Conservation (phyloP, 2,329 filamentous ascomycete genomes). For the Ceratocystis lukuohia region DNA sequence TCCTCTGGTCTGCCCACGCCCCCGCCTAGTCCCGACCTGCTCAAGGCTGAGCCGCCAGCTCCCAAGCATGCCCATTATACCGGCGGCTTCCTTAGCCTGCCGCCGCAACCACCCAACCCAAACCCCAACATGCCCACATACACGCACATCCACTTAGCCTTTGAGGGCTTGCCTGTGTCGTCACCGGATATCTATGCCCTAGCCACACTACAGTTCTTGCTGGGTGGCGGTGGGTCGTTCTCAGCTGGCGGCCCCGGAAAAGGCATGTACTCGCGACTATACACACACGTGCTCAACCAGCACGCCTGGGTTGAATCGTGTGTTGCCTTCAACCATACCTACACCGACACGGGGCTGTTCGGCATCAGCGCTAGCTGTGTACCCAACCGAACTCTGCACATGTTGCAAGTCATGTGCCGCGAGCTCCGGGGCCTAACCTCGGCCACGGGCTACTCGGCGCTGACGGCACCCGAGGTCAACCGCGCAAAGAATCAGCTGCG, state of each 20-base stretch:
- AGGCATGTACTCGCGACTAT: constrained; percentile 96
- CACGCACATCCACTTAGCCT: constrained; percentile 88
- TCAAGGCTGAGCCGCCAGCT: constrained; percentile 39
- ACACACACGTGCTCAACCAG: constrained; percentile 96
- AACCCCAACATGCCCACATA: constrained; percentile 69
- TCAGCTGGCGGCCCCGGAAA: constrained; percentile 93
- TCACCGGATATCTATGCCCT: constrained; percentile 92
- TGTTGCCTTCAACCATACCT: constrained; percentile 92
- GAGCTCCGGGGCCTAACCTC: constrained; percentile 69
- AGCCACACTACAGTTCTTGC: constrained; percentile 85
- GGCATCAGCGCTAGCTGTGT: constrained; percentile 81
- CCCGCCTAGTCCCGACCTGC: constrained; percentile 27
- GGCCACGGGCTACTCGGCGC: constrained; percentile 57
- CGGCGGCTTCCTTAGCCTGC: constrained; percentile 80
- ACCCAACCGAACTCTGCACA: constrained; percentile 61
- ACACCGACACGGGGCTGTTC: constrained; percentile 90
- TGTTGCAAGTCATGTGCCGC: constrained; percentile 92
- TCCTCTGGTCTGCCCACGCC: constrained; percentile 39
- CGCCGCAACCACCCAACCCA: constrained; percentile 60
- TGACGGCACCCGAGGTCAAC: constrained; percentile 66
- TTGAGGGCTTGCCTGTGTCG: constrained; percentile 83
- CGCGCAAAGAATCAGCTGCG: constrained; percentile 95
- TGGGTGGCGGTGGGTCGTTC: constrained; percentile 92
- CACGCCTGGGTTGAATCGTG: constrained; percentile 95
- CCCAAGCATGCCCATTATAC: constrained; percentile 62